A percentile compares a stretch with the other conserved stretches of the same genome.
Evolutionary conservation across 768 basidiomycete genomes (phyloP).

Genomic region (Saitozyma podzolica): DNA sequence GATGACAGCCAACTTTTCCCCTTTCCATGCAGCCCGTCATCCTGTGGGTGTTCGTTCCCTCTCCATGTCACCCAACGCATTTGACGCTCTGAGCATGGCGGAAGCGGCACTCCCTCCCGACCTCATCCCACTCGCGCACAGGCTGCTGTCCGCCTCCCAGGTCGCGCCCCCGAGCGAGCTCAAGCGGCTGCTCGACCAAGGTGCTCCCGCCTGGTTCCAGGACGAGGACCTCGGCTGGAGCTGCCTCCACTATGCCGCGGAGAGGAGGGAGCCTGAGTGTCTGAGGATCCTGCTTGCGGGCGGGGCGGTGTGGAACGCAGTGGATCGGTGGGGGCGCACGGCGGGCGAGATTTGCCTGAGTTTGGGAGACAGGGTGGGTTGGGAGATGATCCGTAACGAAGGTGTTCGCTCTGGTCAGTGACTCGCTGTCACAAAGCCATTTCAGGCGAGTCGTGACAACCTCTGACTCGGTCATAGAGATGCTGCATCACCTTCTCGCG

Average conservation of each 20-base stretch:
- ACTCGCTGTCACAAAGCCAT: not conserved
- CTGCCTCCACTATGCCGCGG: slow-evolving; percentile 73
- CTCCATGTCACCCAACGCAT: not conserved
- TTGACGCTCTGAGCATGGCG: slow-evolving; percentile 6
- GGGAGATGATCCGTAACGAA: slow-evolving; percentile 80
- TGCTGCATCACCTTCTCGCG: slow-evolving; percentile 46
- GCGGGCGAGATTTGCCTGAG: slow-evolving; percentile 89
- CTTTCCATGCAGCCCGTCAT: too few relatives aligned
- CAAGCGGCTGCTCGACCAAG: slow-evolving; percentile 52
- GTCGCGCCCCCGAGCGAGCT: slow-evolving; percentile 23
- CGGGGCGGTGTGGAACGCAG: slow-evolving; percentile 93
- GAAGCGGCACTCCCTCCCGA: slow-evolving; percentile 20
- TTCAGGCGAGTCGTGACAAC: not conserved
- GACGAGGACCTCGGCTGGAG: slow-evolving; percentile 76
- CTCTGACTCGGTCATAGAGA: slow-evolving; percentile 40
- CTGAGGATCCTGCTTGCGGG: slow-evolving; percentile 68
- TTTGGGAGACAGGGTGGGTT: slow-evolving; percentile 72
- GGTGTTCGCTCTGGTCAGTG: slow-evolving; percentile 81
- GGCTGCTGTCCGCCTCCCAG: slow-evolving; percentile 27
- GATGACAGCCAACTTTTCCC: too few relatives aligned
- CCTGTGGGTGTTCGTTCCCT: not conserved
- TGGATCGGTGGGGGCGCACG: slow-evolving; percentile 75
- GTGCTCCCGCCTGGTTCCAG: slow-evolving; percentile 83
- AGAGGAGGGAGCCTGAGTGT: slow-evolving; percentile 66
- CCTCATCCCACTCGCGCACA: slow-evolving; percentile 22